Evolutionary conservation across 1,284 basidiomycete species (phyloP).

Genomic region (Kalmanozyma brasiliensis): DNA sequence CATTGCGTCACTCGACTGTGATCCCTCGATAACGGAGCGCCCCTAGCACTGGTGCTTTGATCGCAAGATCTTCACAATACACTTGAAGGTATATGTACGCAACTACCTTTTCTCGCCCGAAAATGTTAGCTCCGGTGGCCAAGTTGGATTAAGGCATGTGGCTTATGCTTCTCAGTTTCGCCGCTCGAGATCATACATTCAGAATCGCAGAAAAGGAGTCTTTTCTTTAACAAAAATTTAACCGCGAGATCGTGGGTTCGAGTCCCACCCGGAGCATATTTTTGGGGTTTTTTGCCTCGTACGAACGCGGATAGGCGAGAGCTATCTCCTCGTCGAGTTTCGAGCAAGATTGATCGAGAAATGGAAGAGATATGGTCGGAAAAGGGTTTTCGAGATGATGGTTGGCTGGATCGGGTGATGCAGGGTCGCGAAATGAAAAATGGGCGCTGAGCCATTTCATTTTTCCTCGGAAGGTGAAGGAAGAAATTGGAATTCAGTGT

Average conservation of each 20-base stretch:
- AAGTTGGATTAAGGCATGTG: slow-evolving; percentile 57
- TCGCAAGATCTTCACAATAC: too few relatives aligned
- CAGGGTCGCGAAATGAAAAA: too few relatives aligned
- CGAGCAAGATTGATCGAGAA: neutral
- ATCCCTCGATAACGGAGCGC: too few relatives aligned
- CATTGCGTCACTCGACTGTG: too few relatives aligned
- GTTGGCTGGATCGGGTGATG: too few relatives aligned
- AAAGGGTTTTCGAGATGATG: too few relatives aligned
- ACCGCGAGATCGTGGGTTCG: slow-evolving; percentile 57
- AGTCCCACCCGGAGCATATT: slow-evolving; percentile 50
- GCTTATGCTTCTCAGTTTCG: slow-evolving; percentile 43
- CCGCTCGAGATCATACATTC: slow-evolving; percentile 26
- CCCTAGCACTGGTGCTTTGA: too few relatives aligned
- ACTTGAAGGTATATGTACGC: slow-evolving; percentile 12
- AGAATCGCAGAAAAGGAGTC: slow-evolving; percentile 27
- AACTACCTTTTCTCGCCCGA: slow-evolving; percentile 31
- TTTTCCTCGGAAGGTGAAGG: slow-evolving; percentile 23
- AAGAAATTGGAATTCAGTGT: slow-evolving; percentile 15
- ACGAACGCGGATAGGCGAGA: slow-evolving; percentile 1
- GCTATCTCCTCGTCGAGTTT: neutral
- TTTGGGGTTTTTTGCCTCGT: neutral
- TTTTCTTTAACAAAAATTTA: slow-evolving; percentile 11
- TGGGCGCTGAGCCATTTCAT: neutral
- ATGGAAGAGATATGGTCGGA: neutral
- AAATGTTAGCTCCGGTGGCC: slow-evolving; percentile 48